Evolutionary conservation across 371 early-diverging fungal species (phyloP).

Genomic region (Batrachochytrium dendrobatidis): DNA sequence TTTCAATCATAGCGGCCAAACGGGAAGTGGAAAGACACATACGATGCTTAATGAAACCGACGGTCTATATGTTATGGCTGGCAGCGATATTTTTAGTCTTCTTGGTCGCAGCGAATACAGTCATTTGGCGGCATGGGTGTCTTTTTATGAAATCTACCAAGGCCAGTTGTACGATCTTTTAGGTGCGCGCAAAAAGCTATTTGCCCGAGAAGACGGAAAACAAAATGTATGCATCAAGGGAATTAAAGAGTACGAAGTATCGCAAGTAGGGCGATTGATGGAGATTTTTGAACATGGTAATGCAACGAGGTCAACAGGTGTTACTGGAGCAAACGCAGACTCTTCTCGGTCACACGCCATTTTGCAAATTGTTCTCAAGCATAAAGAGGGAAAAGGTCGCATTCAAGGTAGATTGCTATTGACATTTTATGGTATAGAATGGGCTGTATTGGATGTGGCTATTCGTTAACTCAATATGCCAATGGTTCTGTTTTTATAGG

Average conservation of each 20-base stretch:
- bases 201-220: constrained; percentile 93
- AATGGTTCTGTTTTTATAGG: constrained; percentile 36
- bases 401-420: constrained; percentile 29
- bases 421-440: too few relatives aligned
- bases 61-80: constrained; percentile 87
- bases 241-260: constrained; percentile 71
- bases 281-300: constrained; percentile 88
- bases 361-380: constrained; percentile 84
- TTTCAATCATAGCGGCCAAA: constrained; percentile 1
- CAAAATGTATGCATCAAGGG: constrained; percentile 85
- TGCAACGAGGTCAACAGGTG: constrained; percentile 77
- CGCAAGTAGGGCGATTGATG: constrained; percentile 68
- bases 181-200: constrained; percentile 74
- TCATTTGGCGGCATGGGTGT: constrained; percentile 73
- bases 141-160: constrained; percentile 97
- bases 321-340: constrained; percentile 92
- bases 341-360: constrained; percentile 98
- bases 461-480: constrained; percentile 4
- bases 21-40: constrained; percentile 92
- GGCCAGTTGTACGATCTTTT: constrained; percentile 92
- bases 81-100: constrained; percentile 75
- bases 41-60: constrained; percentile 86
- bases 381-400: constrained; percentile 45
- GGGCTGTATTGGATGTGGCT: too few relatives aligned
- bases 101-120: constrained; percentile 45